phyloP scores from a whole-genome alignment of 2,329 filamentous ascomycete species.

The Eurotiales sp. region DNA sequence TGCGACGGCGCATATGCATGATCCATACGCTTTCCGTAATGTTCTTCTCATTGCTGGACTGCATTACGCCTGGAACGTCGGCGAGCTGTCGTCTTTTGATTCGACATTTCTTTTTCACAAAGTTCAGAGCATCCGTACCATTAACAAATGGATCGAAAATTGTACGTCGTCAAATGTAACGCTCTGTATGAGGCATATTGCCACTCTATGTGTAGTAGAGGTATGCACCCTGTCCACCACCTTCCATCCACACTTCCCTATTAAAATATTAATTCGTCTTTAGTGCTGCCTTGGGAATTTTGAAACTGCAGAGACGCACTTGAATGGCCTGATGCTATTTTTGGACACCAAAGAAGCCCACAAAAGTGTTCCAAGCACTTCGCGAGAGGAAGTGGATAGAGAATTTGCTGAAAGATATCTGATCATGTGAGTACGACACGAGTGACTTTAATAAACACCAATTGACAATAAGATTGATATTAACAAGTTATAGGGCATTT shows the following conservation, averaged over 20 bases:
- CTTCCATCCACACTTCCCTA: background rate
- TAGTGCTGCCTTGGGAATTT: constrained; percentile 7
- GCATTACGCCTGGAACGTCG: constrained; percentile 8
- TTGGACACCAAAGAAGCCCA: constrained; percentile 1
- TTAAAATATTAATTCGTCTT: background rate
- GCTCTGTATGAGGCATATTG: background rate
- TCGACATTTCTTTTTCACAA: constrained; percentile 5
- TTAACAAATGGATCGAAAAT: constrained; percentile 1
- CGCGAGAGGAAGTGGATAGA: background rate
- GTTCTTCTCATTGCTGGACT: constrained; percentile 6
- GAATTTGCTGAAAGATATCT: constrained; percentile 7
- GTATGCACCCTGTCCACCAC: background rate
- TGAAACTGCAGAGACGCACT: background rate
- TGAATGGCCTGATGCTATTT: constrained; percentile 4
- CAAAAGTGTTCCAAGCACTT: background rate
- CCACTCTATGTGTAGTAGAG: constrained; percentile 4
- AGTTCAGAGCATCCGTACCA: constrained; percentile 2
- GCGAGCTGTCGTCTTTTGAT: background rate
- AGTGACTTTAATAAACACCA: background rate
- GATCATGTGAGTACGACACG: background rate
- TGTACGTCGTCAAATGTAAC: background rate
- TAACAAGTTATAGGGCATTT: constrained; percentile 1
- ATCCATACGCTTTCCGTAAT: constrained; percentile 4
- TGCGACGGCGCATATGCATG: background rate
- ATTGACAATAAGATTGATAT: too few relatives aligned